Base-by-base conservation (phyloP, 805 yeast genomes). In the Isabelozyma rhagii region DNA sequence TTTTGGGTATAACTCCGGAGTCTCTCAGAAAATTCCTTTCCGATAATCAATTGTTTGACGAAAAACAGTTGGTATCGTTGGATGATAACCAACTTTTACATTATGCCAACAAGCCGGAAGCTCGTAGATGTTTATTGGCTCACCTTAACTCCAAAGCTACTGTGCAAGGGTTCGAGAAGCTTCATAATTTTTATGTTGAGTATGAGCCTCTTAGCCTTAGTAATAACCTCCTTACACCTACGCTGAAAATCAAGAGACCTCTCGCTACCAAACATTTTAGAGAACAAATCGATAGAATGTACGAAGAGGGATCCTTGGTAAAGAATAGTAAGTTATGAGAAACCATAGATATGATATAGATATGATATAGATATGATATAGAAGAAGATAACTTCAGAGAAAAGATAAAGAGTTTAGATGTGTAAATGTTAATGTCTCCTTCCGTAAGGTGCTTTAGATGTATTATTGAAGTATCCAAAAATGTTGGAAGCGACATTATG, bases 201-300 rank as follows among this genome's bases (percentile, higher is more conserved):
- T 51, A 81, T 45, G 89, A 85, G 56, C 89, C 90, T 5, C 68
- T 85, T 54, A 81, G 74, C 38, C 68, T 83, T n/a, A 83, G 77
- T 44, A 81, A 82, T 51, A 84, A 82, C 45, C 78, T 81, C 3
- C 63, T 86, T 36, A 86, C 93, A 2, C 92, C 92, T 39, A 86
- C 92, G 5, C 54, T 78, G 58, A 79, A 79, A 59, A 60, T 79
- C 53, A 78, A 75, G 63, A 71, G 77, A 53, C 72, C 74, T 11
- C 46, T 58, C 39, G 71, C 72, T 11, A 51, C 56, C 27, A 60
- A 58, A 40, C 60, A 59, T 51, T 69, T 69, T 46, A 53, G 46
- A 17, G 47, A 55, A 6, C 55, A 55, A 29, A 60, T 69, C 50
- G 55, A 59, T 13, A 52, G 44, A 1, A 64, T 69, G 66, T 69